phyloP scores from a whole-genome alignment of 805 yeast genomes.

The Wickerhamiella kurtzmanii region DNA sequence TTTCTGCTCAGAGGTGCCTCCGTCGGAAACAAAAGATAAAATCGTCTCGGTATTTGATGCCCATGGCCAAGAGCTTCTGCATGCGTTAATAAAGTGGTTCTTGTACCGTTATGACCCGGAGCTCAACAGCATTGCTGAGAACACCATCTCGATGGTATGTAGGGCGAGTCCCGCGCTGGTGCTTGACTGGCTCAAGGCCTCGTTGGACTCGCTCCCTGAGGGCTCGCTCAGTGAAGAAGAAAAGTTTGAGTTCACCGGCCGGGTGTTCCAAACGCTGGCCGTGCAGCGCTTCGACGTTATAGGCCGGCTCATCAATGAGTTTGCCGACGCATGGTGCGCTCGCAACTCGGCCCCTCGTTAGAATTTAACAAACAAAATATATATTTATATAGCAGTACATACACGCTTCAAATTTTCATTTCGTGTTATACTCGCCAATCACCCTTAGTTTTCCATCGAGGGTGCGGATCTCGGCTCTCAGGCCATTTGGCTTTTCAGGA shows the following conservation, averaged over 20 bases:
- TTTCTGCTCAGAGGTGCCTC: constrained; percentile 30
- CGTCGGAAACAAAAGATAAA: constrained; percentile 30
- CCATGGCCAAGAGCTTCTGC: constrained; percentile 45
- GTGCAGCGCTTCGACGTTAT: constrained; percentile 63
- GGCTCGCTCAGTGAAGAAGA: constrained; percentile 56
- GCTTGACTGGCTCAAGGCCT: constrained; percentile 49
- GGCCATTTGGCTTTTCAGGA: neutral
- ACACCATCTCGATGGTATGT: constrained; percentile 12
- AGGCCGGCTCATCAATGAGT: constrained; percentile 58
- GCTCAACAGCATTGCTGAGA: constrained; percentile 12
- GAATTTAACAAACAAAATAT: constrained; percentile 1
- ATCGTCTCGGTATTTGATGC: constrained; percentile 32
- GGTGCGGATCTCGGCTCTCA: constrained; percentile 24
- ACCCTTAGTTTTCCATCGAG: constrained; percentile 25
- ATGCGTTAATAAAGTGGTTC: constrained; percentile 54
- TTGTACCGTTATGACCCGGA: constrained; percentile 45
- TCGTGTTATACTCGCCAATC: constrained; percentile 42
- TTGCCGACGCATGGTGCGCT: constrained; percentile 31
- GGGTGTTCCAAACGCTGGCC: constrained; percentile 23
- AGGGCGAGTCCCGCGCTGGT: constrained; percentile 30
- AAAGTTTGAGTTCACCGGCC: constrained; percentile 40
- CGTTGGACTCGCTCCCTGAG: constrained; percentile 45
- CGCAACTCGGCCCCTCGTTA: constrained; percentile 16
- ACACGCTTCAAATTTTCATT: neutral
- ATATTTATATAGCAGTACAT: neutral